phyloP scores from a whole-genome alignment of 371 early-diverging fungal species.

The Mucor velutinosus region DNA sequence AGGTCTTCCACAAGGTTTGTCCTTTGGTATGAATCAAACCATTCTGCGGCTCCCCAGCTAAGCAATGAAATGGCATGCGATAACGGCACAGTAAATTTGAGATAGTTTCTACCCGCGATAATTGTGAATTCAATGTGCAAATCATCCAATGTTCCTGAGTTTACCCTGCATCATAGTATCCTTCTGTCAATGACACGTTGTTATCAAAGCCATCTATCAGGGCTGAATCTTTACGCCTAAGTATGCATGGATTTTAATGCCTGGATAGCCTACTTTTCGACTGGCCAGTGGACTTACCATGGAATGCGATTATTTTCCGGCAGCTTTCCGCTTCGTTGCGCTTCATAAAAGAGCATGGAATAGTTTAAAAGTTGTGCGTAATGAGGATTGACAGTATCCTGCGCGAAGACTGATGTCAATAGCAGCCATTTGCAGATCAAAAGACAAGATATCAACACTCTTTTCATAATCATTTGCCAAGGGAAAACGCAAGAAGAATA shows the following conservation, averaged over 20 bases:
- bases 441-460: not conserved
- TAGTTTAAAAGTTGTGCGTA: constrained; percentile 33
- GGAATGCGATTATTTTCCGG: constrained; percentile 49
- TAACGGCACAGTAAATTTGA: constrained; percentile 63
- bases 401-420: constrained; percentile 24
- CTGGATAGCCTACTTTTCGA: not conserved
- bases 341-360: constrained; percentile 58
- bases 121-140: not conserved
- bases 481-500: not conserved
- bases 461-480: not conserved
- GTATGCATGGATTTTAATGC: not conserved
- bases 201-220: constrained; percentile 50
- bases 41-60: constrained; percentile 61
- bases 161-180: constrained; percentile 43
- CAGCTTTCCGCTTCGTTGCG: constrained; percentile 55
- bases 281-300: constrained; percentile 28
- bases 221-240: constrained; percentile 56
- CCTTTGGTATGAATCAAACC: constrained; percentile 52
- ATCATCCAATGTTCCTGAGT: not conserved
- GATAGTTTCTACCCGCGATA: constrained; percentile 13
- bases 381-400: constrained; percentile 23
- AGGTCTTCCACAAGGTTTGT: constrained; percentile 48
- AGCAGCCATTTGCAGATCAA: not conserved
- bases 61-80: constrained; percentile 52
- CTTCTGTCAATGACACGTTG: constrained; percentile 24